These are phyloP conservation scores for Starmerella khaoyaiensis DNA, from an alignment of 805 yeast genomes.

Conservation along the genomic window DNA sequence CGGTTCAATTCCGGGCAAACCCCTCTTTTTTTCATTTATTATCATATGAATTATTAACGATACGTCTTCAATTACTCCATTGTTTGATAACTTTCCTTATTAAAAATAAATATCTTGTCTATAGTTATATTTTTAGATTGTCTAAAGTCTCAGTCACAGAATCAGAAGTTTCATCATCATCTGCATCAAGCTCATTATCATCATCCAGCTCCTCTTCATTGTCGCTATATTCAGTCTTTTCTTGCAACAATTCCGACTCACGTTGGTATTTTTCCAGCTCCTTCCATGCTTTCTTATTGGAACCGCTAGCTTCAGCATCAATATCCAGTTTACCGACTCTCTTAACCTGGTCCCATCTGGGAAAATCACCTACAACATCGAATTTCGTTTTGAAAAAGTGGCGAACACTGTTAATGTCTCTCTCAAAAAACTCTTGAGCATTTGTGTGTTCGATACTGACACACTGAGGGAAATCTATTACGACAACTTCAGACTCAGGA, in stretches of 20 bases:
- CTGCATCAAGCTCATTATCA: conserved; percentile 3
- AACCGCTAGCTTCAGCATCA: conserved; percentile 89
- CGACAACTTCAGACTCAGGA: conserved; percentile 60
- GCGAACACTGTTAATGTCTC: conserved; percentile 87
- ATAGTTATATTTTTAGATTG: neutral
- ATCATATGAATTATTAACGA: neutral
- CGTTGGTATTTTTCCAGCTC: conserved; percentile 68
- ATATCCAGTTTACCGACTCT: conserved; percentile 62
- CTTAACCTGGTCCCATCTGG: conserved; percentile 61
- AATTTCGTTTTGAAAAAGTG: conserved; percentile 70
- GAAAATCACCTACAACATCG: conserved; percentile 73
- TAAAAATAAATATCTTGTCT: neutral
- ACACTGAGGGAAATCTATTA: conserved; percentile 98
- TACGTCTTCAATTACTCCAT: neutral
- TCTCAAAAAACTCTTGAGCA: conserved; percentile 72
- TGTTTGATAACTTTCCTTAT: neutral
- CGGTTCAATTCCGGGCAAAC: conserved; percentile 15
- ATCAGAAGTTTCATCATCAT: neutral
- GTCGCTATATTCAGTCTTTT: conserved; percentile 29
- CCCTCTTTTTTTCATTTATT: conserved; percentile 1
- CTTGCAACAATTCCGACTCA: conserved; percentile 24
- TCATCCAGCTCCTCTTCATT: conserved; percentile 32
- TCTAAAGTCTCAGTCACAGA: neutral
- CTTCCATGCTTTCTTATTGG: conserved; percentile 35
- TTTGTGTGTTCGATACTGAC: conserved; percentile 82